A percentile compares a stretch with the other conserved stretches of the same genome.
Conservation (phyloP, 805 yeast species). For the Pichia membranifaciens region DNA sequence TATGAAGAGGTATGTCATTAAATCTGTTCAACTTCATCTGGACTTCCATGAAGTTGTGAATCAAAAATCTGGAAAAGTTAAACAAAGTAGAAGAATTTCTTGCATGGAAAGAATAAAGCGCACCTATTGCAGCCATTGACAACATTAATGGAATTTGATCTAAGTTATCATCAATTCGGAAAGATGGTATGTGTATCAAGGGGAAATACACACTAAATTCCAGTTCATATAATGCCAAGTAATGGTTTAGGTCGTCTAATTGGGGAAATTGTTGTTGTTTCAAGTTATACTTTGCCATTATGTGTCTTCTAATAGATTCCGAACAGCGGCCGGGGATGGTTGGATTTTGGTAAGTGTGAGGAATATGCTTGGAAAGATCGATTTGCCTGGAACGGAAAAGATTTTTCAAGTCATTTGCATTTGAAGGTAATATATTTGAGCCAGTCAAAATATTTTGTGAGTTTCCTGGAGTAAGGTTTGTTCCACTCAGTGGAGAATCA, state of each 20-base stretch:
- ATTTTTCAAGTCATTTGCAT: conserved; percentile 46
- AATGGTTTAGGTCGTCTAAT: conserved; percentile 68
- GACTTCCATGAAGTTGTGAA: conserved; percentile 60
- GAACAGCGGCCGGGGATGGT: conserved; percentile 36
- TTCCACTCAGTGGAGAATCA: conserved; percentile 27
- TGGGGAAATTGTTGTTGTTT: conserved; percentile 63
- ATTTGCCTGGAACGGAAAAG: conserved; percentile 61
- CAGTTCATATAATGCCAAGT: conserved; percentile 63
- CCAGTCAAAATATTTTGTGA: conserved; percentile 3
- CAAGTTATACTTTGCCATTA: conserved; percentile 49
- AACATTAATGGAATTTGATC: conserved; percentile 60
- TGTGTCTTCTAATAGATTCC: conserved; percentile 46
- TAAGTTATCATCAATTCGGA: conserved; percentile 42
- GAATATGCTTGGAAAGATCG: conserved; percentile 51
- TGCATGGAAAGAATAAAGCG: conserved; percentile 76
- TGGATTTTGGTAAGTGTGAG: conserved; percentile 27
- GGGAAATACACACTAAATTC: conserved; percentile 82
- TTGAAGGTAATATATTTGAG: conserved; percentile 15
- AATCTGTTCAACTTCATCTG: conserved; percentile 39
- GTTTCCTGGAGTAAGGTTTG: conserved; percentile 6
- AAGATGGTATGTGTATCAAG: conserved; percentile 69
- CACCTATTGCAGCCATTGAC: conserved; percentile 86
- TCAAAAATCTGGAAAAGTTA: conserved; percentile 59
- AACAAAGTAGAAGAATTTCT: conserved; percentile 66
- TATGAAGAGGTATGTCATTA: conserved; percentile 51